Evolutionary conservation across 2,329 filamentous ascomycete species (phyloP).

Genomic region (Mycocentrospora acerina): DNA sequence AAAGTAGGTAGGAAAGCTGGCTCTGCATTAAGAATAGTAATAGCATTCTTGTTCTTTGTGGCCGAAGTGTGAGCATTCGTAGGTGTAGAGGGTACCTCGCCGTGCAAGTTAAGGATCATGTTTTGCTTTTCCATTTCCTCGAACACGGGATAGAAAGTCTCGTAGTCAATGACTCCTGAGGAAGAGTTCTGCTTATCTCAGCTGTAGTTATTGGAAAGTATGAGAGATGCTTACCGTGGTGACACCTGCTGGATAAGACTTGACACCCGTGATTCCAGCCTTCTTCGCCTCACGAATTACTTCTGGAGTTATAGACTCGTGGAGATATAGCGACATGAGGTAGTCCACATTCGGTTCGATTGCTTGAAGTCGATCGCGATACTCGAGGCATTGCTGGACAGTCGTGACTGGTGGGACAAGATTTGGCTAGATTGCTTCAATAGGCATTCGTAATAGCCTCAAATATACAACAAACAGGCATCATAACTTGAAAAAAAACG

Average conservation of each 20-base stretch:
- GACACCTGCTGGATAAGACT: conserved; percentile 62
- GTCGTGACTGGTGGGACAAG: conserved; percentile 54
- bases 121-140: conserved; percentile 83
- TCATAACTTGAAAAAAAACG: not conserved
- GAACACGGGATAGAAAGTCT: conserved; percentile 76
- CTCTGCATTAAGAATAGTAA: conserved; percentile 65
- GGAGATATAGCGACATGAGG: conserved; percentile 55
- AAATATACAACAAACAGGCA: not conserved
- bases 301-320: conserved; percentile 51
- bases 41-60: conserved; percentile 20
- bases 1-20: conserved; percentile 80
- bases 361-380: conserved; percentile 45
- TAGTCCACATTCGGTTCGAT: conserved; percentile 53
- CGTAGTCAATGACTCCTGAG: conserved; percentile 69
- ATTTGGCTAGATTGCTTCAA: conserved; percentile 44
- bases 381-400: conserved; percentile 50
- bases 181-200: conserved; percentile 51
- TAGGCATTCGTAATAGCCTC: not conserved
- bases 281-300: conserved; percentile 70
- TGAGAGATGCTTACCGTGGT: conserved; percentile 30
- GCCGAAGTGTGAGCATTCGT: conserved; percentile 14
- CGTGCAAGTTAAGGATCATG: conserved; percentile 90
- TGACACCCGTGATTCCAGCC: conserved; percentile 71
- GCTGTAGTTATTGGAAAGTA: too few species aligned
- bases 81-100: conserved; percentile 68